phyloP scores from a whole-genome alignment of 2,329 filamentous ascomycete genomes.

The Esteya vermicola region DNA sequence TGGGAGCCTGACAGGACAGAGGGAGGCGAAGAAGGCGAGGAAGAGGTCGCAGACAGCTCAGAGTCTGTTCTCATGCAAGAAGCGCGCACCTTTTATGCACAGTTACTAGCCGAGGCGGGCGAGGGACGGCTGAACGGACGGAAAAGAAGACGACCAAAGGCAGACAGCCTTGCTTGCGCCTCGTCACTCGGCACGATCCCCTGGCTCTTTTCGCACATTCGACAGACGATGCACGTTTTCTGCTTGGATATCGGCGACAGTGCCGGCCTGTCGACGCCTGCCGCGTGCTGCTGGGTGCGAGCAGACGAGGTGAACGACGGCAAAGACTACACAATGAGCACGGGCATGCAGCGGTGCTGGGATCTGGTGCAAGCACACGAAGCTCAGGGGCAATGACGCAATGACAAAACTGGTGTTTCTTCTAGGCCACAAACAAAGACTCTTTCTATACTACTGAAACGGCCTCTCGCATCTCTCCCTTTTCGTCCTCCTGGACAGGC shows the following conservation, averaged over 20 bases:
- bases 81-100: too few relatives aligned
- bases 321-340: background rate
- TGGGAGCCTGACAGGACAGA: background rate
- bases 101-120: too few relatives aligned
- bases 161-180: constrained; percentile 12
- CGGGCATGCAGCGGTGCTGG: constrained; percentile 2
- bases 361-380: background rate
- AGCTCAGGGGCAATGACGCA: too few relatives aligned
- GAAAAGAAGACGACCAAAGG: too few relatives aligned
- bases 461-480: too few relatives aligned
- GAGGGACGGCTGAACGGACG: too few relatives aligned
- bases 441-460: too few relatives aligned
- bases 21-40: background rate
- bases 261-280: background rate
- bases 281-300: background rate
- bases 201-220: constrained; percentile 43
- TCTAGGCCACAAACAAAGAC: too few relatives aligned
- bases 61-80: too few relatives aligned
- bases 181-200: constrained; percentile 36
- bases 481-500: too few relatives aligned
- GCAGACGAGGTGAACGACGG: background rate
- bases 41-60: constrained; percentile 4
- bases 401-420: too few relatives aligned
- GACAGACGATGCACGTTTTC: constrained; percentile 42
- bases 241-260: constrained; percentile 19